phyloP scores from a whole-genome alignment of 2,329 filamentous ascomycete species.

The Capronia americana region DNA sequence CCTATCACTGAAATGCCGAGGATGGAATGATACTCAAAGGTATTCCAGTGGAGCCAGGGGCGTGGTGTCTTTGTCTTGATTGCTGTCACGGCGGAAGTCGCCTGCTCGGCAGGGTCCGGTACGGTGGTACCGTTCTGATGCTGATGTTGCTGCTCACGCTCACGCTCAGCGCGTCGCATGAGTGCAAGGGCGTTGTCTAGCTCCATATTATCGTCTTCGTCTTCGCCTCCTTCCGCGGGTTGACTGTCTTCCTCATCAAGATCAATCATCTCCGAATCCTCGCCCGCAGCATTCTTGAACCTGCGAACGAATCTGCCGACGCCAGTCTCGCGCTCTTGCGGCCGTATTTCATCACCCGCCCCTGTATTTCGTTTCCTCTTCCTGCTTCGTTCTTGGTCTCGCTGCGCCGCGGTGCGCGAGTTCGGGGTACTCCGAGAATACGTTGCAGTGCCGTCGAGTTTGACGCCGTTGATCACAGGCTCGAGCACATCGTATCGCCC shows the following conservation, averaged over 20 bases:
- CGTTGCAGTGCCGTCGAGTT: not conserved
- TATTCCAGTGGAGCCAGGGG: constrained; percentile 68
- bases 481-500: constrained; percentile 41
- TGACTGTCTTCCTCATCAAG: constrained; percentile 48
- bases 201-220: constrained; percentile 42
- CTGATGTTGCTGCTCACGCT: not conserved
- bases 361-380: constrained; percentile 53
- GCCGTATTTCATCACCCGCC: constrained; percentile 43
- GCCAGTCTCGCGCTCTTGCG: constrained; percentile 18
- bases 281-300: constrained; percentile 32
- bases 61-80: constrained; percentile 22
- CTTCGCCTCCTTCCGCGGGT: not conserved
- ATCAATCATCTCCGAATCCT: constrained; percentile 45
- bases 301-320: constrained; percentile 18
- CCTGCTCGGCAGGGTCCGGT: constrained; percentile 35
- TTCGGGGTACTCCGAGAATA: not conserved
- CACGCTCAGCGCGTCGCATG: constrained; percentile 31
- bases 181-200: constrained; percentile 43
- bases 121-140: not conserved
- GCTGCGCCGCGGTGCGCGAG: not conserved
- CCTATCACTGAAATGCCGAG: constrained; percentile 72
- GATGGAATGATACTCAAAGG: constrained; percentile 93
- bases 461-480: constrained; percentile 11
- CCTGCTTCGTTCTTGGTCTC: constrained; percentile 34
- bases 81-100: constrained; percentile 39